These are phyloP conservation scores for Clitopilus passeckerianus DNA, from an alignment of 768 basidiomycete species.

Conservation along the genomic window DNA sequence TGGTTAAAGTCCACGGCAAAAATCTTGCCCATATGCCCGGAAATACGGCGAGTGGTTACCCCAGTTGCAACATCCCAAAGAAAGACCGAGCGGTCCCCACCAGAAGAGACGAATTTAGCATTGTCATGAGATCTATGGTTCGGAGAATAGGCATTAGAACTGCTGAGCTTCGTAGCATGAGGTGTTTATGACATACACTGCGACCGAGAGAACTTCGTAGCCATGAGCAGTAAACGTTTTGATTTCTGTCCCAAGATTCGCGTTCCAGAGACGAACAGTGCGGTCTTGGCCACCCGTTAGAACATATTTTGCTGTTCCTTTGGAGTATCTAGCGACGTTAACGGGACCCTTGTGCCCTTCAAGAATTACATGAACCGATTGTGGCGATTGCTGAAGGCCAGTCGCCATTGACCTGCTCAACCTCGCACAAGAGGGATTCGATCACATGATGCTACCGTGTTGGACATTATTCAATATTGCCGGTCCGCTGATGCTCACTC, in stretches of 20 bases:
- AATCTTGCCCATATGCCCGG: constrained; percentile 90
- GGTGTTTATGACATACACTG: constrained; percentile 57
- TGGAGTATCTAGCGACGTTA: constrained; percentile 88
- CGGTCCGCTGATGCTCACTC: not conserved
- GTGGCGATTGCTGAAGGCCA: constrained; percentile 37
- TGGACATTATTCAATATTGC: not conserved
- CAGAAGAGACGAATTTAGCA: constrained; percentile 87
- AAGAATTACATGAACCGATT: constrained; percentile 61
- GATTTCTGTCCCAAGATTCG: constrained; percentile 79
- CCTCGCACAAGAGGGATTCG: not conserved
- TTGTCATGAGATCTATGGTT: constrained; percentile 80
- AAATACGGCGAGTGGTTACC: constrained; percentile 72
- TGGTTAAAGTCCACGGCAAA: constrained; percentile 87
- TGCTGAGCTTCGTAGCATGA: not conserved
- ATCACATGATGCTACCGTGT: not conserved
- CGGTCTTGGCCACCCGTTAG: constrained; percentile 94
- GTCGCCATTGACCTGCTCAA: not conserved
- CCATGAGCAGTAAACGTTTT: constrained; percentile 90
- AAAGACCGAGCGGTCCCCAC: constrained; percentile 90
- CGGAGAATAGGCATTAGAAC: not conserved
- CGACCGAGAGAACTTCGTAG: constrained; percentile 89
- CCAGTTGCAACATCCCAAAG: constrained; percentile 95
- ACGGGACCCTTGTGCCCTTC: constrained; percentile 76
- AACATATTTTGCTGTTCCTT: constrained; percentile 82
- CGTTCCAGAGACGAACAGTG: constrained; percentile 88